Conservation (phyloP, 371 early-diverging fungal species). For the Mucor mucedo region DNA sequence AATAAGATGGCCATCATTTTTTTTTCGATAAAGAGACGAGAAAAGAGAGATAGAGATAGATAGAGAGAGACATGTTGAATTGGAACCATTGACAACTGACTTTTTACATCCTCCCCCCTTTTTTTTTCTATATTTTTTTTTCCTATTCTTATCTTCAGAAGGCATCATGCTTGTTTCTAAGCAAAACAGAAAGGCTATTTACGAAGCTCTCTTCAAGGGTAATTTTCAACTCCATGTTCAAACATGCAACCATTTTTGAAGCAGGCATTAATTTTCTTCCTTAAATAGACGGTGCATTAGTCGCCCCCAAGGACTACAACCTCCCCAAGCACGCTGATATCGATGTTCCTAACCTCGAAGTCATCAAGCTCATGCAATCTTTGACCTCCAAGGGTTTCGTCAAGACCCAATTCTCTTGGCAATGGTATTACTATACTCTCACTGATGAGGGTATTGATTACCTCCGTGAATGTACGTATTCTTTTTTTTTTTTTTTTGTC, state of each 20-base stretch:
- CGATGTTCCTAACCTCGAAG: constrained; percentile 96
- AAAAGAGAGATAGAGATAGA: not conserved
- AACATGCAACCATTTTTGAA: constrained; percentile 2
- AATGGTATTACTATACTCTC: constrained; percentile 98
- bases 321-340: constrained; percentile 91
- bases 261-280: constrained; percentile 2
- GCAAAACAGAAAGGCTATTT: constrained; percentile 92
- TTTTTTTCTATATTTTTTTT: not conserved
- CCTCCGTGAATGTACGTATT: constrained; percentile 77
- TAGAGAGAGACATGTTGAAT: constrained; percentile 6
- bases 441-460: constrained; percentile 97
- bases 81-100: constrained; percentile 4
- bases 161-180: constrained; percentile 91
- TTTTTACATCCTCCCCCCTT: not conserved
- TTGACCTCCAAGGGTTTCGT: constrained; percentile 93
- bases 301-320: constrained; percentile 98
- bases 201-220: constrained; percentile 90
- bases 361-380: constrained; percentile 98
- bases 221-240: constrained; percentile 8
- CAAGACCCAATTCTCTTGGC: constrained; percentile 98
- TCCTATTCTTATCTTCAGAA: constrained; percentile 13
- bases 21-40: not conserved
- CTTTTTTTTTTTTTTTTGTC: not conserved
- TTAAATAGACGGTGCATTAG: constrained; percentile 91
- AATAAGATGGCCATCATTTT: not conserved